Evolutionary conservation across 306 rosid genomes (phyloP).

Genomic region (Cucurbita ficifolia): DNA sequence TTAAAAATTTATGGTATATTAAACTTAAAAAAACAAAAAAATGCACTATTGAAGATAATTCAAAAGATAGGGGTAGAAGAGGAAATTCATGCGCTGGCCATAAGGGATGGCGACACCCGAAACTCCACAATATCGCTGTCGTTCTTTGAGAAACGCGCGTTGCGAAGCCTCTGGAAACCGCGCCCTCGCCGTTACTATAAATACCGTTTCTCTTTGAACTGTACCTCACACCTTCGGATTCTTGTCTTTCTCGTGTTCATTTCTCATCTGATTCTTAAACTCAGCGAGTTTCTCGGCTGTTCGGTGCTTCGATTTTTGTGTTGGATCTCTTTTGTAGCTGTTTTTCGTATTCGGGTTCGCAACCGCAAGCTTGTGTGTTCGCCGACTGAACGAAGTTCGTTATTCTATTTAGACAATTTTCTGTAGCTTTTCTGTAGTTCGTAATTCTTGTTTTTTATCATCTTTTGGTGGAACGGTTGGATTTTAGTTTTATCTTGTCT

Average conservation of each 20-base stretch:
- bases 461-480: not conserved
- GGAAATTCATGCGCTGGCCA: not conserved
- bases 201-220: not conserved
- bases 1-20: no score
- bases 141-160: not conserved
- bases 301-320: not conserved
- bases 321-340: not conserved
- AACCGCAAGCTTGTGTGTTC: constrained; percentile 8
- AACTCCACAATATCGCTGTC: not conserved
- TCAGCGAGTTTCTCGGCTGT: not conserved
- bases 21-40: not conserved
- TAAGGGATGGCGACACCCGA: not conserved
- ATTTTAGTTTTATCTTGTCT: not conserved
- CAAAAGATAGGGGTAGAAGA: not conserved
- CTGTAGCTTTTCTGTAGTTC: constrained; percentile 8
- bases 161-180: not conserved
- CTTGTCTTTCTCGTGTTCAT: not conserved
- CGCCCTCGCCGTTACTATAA: not conserved
- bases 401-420: constrained; percentile 11
- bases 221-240: not conserved
- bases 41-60: not conserved
- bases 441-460: not conserved
- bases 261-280: not conserved
- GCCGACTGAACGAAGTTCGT: constrained; percentile 31
- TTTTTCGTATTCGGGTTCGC: not conserved